Conservation (phyloP, 2,329 filamentous ascomycete species). For the Xylaria sp. region DNA sequence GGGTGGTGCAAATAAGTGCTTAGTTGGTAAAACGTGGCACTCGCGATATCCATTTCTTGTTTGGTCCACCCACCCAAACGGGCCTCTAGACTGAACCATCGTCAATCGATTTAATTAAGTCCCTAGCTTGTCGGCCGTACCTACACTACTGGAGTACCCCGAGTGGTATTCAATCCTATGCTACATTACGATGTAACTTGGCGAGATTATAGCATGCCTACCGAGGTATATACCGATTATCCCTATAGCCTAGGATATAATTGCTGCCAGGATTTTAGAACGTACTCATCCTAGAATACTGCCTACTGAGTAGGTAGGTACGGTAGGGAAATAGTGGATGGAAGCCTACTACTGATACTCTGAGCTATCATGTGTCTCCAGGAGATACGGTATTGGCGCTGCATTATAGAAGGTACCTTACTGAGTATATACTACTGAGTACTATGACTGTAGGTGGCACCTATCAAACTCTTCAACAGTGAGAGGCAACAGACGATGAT, state of each 20-base stretch:
- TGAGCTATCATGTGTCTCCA: neutral
- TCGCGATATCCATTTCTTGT: constrained; percentile 3
- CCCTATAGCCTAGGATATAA: neutral
- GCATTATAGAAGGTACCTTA: neutral
- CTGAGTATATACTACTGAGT: too few relatives aligned
- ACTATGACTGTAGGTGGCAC: too few relatives aligned
- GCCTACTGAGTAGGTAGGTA: too few relatives aligned
- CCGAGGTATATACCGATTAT: neutral
- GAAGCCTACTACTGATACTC: too few relatives aligned
- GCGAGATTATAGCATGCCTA: neutral
- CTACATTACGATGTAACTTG: neutral
- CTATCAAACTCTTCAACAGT: too few relatives aligned
- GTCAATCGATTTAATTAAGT: too few relatives aligned
- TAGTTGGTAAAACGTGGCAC: constrained; percentile 1
- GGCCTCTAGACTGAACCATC: neutral
- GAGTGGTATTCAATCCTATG: neutral
- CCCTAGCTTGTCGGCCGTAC: neutral
- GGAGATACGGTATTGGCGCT: neutral
- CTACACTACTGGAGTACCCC: neutral
- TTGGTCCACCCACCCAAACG: neutral
- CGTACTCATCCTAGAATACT: too few relatives aligned
- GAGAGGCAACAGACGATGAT: too few relatives aligned
- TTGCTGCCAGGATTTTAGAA: too few relatives aligned
- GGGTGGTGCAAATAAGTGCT: neutral
- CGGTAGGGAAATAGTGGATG: too few relatives aligned